These are phyloP conservation scores for Dovyalis caffra DNA, from an alignment of 345 rosid genomes.

Conservation along the genomic window DNA sequence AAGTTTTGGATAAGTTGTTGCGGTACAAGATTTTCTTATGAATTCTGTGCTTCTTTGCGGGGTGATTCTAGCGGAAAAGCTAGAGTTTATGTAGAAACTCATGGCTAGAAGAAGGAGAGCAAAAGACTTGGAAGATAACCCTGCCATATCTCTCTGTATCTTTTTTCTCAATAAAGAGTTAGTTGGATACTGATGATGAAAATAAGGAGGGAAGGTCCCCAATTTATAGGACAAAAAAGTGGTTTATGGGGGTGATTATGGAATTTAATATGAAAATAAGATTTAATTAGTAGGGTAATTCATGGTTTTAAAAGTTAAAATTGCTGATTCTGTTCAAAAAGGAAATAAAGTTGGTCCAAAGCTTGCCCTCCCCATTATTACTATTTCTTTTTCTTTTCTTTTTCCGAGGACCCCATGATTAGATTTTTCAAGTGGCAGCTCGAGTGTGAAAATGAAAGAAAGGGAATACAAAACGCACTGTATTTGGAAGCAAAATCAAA, in stretches of 20 bases:
- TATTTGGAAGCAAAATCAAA: too few species aligned
- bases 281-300: neutral
- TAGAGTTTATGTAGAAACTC: constrained; percentile 11
- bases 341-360: too few species aligned
- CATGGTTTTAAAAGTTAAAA: too few species aligned
- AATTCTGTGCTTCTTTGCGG: constrained; percentile 41
- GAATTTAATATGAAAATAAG: neutral
- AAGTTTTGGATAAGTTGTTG: constrained; percentile 62
- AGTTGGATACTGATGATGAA: constrained; percentile 15
- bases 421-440: too few species aligned
- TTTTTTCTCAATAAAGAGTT: neutral
- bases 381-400: too few species aligned
- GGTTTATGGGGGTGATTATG: neutral
- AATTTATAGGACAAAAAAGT: constrained; percentile 23
- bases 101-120: constrained; percentile 19
- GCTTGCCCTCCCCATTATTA: too few species aligned
- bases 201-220: neutral
- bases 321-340: too few species aligned
- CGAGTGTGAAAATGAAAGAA: too few species aligned
- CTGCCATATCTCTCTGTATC: constrained; percentile 21
- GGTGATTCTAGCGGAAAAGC: constrained; percentile 28
- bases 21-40: constrained; percentile 53
- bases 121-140: constrained; percentile 1
- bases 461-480: too few species aligned
- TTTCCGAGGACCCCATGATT: too few species aligned